A percentile compares a stretch with the other conserved stretches of the same genome.
Conservation (phyloP, 805 yeast genomes). For the Pichia nakasei region DNA sequence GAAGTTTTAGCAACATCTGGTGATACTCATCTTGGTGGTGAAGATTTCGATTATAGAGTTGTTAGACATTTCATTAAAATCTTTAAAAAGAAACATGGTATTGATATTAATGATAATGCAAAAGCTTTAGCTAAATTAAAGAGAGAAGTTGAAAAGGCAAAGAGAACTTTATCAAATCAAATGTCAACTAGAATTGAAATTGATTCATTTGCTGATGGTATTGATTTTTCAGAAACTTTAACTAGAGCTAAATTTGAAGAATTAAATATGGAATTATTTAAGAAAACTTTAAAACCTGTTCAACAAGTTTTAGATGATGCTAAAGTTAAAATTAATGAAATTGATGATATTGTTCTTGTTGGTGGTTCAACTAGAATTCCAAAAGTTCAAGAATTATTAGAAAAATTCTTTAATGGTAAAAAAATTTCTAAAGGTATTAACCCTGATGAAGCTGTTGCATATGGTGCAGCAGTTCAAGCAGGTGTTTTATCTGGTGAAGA, state of each 20-base stretch:
- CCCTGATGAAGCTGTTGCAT: slow-evolving; percentile 99
- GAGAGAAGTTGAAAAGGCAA: slow-evolving; percentile 97
- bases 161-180: slow-evolving; percentile 91
- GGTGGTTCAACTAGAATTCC: slow-evolving; percentile 99
- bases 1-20: slow-evolving; percentile 93
- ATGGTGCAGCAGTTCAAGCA: slow-evolving; percentile 99
- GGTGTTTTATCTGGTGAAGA: slow-evolving; percentile 96
- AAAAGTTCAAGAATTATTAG: slow-evolving; percentile 89
- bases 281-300: slow-evolving; percentile 91
- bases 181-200: slow-evolving; percentile 94
- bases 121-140: slow-evolving; percentile 89
- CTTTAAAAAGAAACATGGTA: slow-evolving; percentile 86
- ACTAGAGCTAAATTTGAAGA: slow-evolving; percentile 98
- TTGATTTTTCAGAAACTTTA: slow-evolving; percentile 89
- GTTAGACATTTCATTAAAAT: slow-evolving; percentile 79
- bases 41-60: slow-evolving; percentile 86
- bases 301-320: slow-evolving; percentile 94
- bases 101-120: slow-evolving; percentile 72
- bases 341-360: slow-evolving; percentile 91
- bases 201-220: slow-evolving; percentile 89
- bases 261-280: slow-evolving; percentile 85
- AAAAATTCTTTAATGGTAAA: slow-evolving; percentile 86
- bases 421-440: slow-evolving; percentile 95
- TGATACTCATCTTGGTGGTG: slow-evolving; percentile 97
- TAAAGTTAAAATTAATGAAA: slow-evolving; percentile 74